Evolutionary conservation across 2,329 filamentous ascomycete species (phyloP), one percentile per base, ranked within the genome.

Genomic region (Sarocladiaceae sp.): DNA sequence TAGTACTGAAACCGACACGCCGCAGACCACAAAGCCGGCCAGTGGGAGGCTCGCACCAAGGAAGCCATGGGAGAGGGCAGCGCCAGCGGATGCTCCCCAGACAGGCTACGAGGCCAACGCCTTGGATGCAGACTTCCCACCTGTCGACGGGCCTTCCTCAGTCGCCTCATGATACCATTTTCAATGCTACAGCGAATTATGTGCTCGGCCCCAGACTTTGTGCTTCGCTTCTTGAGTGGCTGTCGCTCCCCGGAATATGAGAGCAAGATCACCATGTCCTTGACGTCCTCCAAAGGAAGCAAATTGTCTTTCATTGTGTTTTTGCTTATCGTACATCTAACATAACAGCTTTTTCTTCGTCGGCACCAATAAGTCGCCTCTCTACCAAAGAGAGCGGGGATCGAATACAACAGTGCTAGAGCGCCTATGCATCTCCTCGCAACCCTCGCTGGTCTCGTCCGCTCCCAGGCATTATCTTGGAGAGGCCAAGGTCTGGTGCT

Each of bases 11-110:
- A n/a, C n/a, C n/a, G n/a, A n/a, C n/a, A n/a, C n/a, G n/a, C n/a
- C n/a, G n/a, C n/a, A 74, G 71, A 60, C 67, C 2, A 64, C 74
- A 12, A 70, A 69, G 42, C 72, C 73, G 0, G 59, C 74, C 31
- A 72, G 73, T 10, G 60, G 66, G 41, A 64, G 71, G 34, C 52
- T 65, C 19, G 73, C 67, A 11, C 73, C 75, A 0, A 67, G 58
- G 43, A 80, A 80, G 64, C 90, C 90, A 1, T 96, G 90, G 90
- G 90, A 95, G 67, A 85, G 72, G 54, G 71, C 77, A 13, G 41
- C 21, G 4, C 26, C 46, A 4, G 44, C 59, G 4, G 47, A 47
- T 6, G 33, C 48, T 15, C 39, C 45, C 19, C 50, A 54, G 4
- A 43, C 50, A 21, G 48, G 55, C 41, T 46, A 53, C 3, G n/a